Percentiles rank a stretch among this genome's conserved stretches.
Conservation (phyloP, 805 yeast species). For the Starmera dryadoides region DNA sequence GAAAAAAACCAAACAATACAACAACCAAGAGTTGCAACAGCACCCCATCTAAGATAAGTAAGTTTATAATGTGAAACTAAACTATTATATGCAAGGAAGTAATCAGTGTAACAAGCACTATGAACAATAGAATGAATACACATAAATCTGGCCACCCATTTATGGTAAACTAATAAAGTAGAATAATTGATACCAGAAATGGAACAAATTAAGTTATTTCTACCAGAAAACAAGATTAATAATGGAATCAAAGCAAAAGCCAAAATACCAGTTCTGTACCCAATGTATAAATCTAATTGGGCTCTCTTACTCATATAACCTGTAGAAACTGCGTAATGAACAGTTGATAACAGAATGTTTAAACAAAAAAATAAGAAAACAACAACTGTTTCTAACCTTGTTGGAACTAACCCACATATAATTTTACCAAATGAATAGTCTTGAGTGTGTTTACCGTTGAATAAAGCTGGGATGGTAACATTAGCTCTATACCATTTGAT, state of each 20-base stretch:
- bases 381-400: slow-evolving; percentile 21
- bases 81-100: slow-evolving; percentile 8
- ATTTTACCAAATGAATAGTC: slow-evolving; percentile 1
- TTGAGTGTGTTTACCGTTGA: slow-evolving; percentile 11
- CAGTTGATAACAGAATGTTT: slow-evolving; percentile 8
- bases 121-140: slow-evolving; percentile 18
- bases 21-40: slow-evolving; percentile 14
- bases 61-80: slow-evolving; percentile 16
- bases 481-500: slow-evolving; percentile 13
- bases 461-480: slow-evolving; percentile 16
- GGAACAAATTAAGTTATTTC: slow-evolving; percentile 58
- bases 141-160: slow-evolving; percentile 47
- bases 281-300: slow-evolving; percentile 21
- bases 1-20: slow-evolving; percentile 39
- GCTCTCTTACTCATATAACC: slow-evolving; percentile 21
- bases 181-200: slow-evolving; percentile 59
- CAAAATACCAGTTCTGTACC: slow-evolving; percentile 17
- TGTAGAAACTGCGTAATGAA: slow-evolving; percentile 5
- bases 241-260: slow-evolving; percentile 40
- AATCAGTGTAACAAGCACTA: slow-evolving; percentile 11
- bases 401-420: slow-evolving; percentile 17
- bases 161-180: slow-evolving; percentile 59
- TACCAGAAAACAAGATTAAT: slow-evolving; percentile 55
- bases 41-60: slow-evolving; percentile 27
- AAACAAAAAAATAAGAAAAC: slow-evolving; percentile 25